These are phyloP conservation scores for Tillandsia fasciculata DNA, from an alignment of 176 grass and related monocot species.

Conservation along the genomic window DNA sequence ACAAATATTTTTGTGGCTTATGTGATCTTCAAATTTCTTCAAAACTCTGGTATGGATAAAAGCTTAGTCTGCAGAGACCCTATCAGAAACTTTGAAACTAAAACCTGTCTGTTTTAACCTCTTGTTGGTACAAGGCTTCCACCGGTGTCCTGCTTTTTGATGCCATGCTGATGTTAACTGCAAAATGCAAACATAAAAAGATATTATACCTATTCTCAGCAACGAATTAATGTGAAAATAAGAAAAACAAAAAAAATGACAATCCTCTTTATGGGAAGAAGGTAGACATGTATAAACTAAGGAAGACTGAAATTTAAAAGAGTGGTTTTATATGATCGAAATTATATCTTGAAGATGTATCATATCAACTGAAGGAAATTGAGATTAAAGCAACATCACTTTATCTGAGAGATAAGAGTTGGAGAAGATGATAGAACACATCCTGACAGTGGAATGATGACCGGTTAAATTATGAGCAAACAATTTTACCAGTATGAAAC, in stretches of 20 bases:
- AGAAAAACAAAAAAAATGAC: neutral
- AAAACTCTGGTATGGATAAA: neutral
- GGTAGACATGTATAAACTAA: neutral
- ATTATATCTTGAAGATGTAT: neutral
- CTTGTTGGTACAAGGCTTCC: conserved; percentile 51
- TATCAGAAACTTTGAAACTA: conserved; percentile 13
- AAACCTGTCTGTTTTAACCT: conserved; percentile 53
- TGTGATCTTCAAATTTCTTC: conserved; percentile 4
- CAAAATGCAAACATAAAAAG: conserved; percentile 15
- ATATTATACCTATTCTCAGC: conserved; percentile 1
- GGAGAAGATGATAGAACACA: too few species aligned
- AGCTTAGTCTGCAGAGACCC: conserved; percentile 5
- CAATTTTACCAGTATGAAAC: too few species aligned
- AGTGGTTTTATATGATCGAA: neutral
- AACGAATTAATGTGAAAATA: neutral
- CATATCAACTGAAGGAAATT: too few species aligned
- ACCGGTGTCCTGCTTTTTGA: conserved; percentile 45
- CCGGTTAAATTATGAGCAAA: too few species aligned
- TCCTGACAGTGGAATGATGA: too few species aligned
- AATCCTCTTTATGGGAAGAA: neutral
- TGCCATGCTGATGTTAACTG: conserved; percentile 47
- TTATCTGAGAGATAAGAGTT: too few species aligned
- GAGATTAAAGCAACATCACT: too few species aligned
- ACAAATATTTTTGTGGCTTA: conserved; percentile 4
- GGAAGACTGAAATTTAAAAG: neutral